phyloP scores from a whole-genome alignment of 805 yeast genomes.

The Babjeviella inositovora region DNA sequence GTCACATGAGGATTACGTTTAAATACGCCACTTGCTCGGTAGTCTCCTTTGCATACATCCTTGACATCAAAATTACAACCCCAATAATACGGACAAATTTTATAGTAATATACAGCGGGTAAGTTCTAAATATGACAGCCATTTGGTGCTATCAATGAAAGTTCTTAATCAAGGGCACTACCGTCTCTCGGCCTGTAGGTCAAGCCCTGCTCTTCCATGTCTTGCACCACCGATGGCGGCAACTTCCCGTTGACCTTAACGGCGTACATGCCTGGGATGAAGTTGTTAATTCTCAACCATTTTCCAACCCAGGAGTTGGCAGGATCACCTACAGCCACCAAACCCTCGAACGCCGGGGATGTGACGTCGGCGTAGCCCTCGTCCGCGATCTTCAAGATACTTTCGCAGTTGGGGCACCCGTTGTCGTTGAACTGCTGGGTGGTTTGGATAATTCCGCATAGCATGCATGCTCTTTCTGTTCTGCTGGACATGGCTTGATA shows the following conservation, averaged over 20 bases:
- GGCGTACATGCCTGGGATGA: constrained; percentile 83
- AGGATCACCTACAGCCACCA: constrained; percentile 80
- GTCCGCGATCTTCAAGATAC: constrained; percentile 58
- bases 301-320: constrained; percentile 88
- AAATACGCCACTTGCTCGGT: too few species aligned
- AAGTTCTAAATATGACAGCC: too few species aligned
- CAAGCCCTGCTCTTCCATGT: constrained; percentile 58
- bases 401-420: constrained; percentile 96
- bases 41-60: too few species aligned
- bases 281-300: constrained; percentile 86
- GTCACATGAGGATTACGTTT: too few species aligned
- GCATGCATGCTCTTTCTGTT: constrained; percentile 91
- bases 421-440: constrained; percentile 62
- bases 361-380: constrained; percentile 81
- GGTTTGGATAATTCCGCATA: constrained; percentile 87
- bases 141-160: neutral
- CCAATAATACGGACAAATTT: neutral
- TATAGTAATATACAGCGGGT: neutral
- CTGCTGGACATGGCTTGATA: too few species aligned
- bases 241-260: constrained; percentile 84
- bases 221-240: constrained; percentile 72
- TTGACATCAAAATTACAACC: neutral
- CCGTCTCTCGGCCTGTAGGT: constrained; percentile 94
- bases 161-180: constrained; percentile 44
- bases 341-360: constrained; percentile 91